Base-by-base conservation (phyloP, 805 yeast genomes). In the Sugiyamaella lignohabitans region DNA sequence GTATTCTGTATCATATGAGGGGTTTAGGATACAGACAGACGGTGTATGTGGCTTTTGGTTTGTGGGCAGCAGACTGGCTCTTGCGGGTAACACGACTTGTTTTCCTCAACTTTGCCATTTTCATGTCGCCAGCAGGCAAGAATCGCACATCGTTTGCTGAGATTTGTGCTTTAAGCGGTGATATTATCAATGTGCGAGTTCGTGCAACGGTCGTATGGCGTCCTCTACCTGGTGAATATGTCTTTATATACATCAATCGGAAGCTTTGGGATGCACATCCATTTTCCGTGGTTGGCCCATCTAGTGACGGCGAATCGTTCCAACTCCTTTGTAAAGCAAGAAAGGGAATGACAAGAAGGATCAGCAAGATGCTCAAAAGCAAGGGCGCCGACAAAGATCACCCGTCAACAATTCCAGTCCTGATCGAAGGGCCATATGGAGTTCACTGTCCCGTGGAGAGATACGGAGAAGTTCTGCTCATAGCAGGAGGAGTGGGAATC, bases 181-280 rank as follows among this genome's bases (percentile, higher is more conserved):
- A 79, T 40, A 66, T 79, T 1, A 65, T 79, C 35, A 71, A 73
- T 52, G 67, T 81, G 19, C 64, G 69, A 14, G 69, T 79, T 10
- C 73, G 73, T 17, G 72, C 70, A 37, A 80, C 85, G 1, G 66
- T 69, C 2, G 61, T 70, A 54, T 81, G 84, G 81, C 67, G 69
- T 20, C 69, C 75, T 3, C 62, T 63, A 41, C 82, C 84, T 0
- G 87, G 87, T 1, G 80, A 81, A 20, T 82, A 77, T 60, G 78
- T 78, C 23, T 81, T 77, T 64, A 60, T 81, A 17, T 78, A 76
- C 53, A 69, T 78, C 38, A 65, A 57, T 29, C 67, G 70, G 38
- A 62, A 74, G 54, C 75, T 78, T 56, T 76, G 82, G 78, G 82
- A 81, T 55, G 78, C 85, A 0, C 87, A 81, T 59, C 87, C 87